These are phyloP conservation scores for Serendipita sp. DNA, from an alignment of 768 basidiomycete genomes.

Conservation along the genomic window DNA sequence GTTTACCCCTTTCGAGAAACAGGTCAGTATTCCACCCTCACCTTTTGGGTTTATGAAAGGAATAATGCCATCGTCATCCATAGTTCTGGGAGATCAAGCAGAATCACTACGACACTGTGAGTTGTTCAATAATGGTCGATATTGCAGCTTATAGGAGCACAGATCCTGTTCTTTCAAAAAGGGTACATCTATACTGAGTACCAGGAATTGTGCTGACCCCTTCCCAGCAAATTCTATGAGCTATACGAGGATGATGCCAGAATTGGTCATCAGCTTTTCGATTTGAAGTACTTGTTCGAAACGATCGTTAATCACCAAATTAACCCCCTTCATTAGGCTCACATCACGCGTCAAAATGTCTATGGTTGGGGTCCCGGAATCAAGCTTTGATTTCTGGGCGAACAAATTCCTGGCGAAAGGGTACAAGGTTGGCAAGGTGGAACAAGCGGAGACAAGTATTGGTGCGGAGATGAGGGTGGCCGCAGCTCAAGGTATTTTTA, in stretches of 20 bases:
- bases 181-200: conserved; percentile 38
- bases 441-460: conserved; percentile 92
- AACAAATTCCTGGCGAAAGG: conserved; percentile 79
- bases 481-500: conserved; percentile 44
- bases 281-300: conserved; percentile 41
- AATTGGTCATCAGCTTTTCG: conserved; percentile 87
- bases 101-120: conserved; percentile 87
- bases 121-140: conserved; percentile 14
- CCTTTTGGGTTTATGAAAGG: too few species aligned
- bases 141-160: conserved; percentile 14
- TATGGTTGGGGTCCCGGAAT: conserved; percentile 97
- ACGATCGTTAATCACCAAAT: not conserved
- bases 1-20: conserved; percentile 94
- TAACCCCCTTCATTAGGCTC: conserved; percentile 20
- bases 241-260: conserved; percentile 95
- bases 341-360: conserved; percentile 94
- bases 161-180: conserved; percentile 97
- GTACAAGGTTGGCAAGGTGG: conserved; percentile 91
- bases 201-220: conserved; percentile 11
- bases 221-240: conserved; percentile 46
- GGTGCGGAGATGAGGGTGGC: conserved; percentile 93
- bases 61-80: too few species aligned
- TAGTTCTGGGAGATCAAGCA: conserved; percentile 93
- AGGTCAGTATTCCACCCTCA: conserved; percentile 28
- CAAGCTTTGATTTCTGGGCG: conserved; percentile 84